These are phyloP conservation scores for Conoideocrella luteorostrata DNA, from an alignment of 2,329 filamentous ascomycete genomes.

Conservation along the genomic window DNA sequence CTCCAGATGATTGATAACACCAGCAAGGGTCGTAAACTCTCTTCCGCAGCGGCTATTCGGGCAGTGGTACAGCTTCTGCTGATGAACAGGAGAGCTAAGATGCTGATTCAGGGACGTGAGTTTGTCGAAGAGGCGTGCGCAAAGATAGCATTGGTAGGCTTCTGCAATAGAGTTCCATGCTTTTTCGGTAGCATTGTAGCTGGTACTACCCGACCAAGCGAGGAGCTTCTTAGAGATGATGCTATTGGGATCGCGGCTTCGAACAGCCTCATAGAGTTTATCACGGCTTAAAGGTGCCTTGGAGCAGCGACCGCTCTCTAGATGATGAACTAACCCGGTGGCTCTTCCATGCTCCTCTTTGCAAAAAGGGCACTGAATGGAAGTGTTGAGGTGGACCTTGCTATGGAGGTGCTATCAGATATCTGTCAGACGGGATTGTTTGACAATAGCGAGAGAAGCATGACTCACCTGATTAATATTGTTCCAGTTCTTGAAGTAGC, in stretches of 20 bases:
- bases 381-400: neutral
- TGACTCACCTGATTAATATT: neutral
- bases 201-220: too few species aligned
- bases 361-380: neutral
- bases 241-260: neutral
- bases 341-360: neutral
- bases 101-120: slow-evolving; percentile 1
- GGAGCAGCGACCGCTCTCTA: neutral
- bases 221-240: neutral
- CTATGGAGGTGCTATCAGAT: neutral
- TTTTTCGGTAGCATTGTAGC: neutral
- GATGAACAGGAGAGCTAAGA: neutral
- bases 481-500: neutral
- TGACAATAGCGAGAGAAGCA: neutral
- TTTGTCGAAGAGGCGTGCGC: neutral
- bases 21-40: neutral
- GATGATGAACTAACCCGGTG: neutral
- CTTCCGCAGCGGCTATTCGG: neutral
- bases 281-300: neutral
- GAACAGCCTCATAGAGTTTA: neutral
- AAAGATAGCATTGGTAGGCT: neutral
- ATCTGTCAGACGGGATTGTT: neutral
- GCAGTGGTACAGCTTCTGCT: neutral
- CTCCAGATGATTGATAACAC: neutral
- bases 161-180: neutral